Evolutionary conservation across 345 rosid genomes (phyloP).

Genomic region (Kandelia obovata): DNA sequence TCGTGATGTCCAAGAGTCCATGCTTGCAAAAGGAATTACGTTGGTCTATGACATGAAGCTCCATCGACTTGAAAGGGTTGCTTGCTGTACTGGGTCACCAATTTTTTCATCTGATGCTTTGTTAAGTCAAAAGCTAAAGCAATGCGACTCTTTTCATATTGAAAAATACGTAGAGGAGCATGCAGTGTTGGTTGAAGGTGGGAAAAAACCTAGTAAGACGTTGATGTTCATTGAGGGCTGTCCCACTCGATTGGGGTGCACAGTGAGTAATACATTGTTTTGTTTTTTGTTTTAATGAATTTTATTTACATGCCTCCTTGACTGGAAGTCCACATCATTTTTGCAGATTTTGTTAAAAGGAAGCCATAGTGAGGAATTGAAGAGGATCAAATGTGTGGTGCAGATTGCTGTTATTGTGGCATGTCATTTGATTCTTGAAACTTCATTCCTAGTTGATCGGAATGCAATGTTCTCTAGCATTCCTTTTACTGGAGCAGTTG

Average conservation of each 20-base stretch:
- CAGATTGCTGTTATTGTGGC: constrained; percentile 69
- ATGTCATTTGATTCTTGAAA: constrained; percentile 82
- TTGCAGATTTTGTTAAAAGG: constrained; percentile 92
- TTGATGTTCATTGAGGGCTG: constrained; percentile 94
- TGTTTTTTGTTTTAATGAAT: neutral
- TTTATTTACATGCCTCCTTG: neutral
- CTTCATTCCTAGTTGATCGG: constrained; percentile 78
- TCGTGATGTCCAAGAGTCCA: constrained; percentile 76
- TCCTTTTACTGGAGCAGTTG: constrained; percentile 30
- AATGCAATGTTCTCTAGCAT: constrained; percentile 75
- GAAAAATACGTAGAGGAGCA: constrained; percentile 88
- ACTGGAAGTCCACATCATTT: constrained; percentile 7
- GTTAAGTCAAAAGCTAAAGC: constrained; percentile 57
- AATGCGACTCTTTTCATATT: constrained; percentile 74
- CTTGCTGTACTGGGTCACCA: constrained; percentile 78
- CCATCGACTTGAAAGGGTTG: constrained; percentile 80
- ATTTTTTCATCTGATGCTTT: constrained; percentile 55
- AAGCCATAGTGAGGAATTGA: constrained; percentile 69
- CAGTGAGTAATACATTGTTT: constrained; percentile 50
- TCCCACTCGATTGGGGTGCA: constrained; percentile 76
- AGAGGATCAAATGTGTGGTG: constrained; percentile 76
- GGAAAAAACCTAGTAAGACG: constrained; percentile 76
- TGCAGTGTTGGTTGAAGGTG: constrained; percentile 58
- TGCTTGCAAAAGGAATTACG: constrained; percentile 68
- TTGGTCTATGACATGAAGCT: constrained; percentile 90